Percentiles rank a stretch among this genome's conserved stretches.
phyloP scores from a whole-genome alignment of 805 yeast species.

The Metschnikowia borealis region DNA sequence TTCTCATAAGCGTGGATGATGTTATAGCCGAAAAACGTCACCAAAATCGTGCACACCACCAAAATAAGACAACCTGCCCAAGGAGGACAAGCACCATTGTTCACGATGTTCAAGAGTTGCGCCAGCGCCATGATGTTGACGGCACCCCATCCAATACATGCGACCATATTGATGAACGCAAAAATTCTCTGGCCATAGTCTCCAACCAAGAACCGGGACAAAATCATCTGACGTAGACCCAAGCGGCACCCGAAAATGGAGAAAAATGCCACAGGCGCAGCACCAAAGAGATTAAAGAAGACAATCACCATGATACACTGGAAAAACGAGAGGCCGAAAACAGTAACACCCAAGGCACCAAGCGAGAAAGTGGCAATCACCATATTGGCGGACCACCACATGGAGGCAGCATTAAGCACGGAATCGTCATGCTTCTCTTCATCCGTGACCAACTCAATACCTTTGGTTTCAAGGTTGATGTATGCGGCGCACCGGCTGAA shows the following conservation, averaged over 20 bases:
- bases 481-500: conserved; percentile 31
- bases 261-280: conserved; percentile 74
- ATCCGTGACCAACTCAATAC: conserved; percentile 78
- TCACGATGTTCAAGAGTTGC: conserved; percentile 73
- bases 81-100: conserved; percentile 65
- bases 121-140: conserved; percentile 89
- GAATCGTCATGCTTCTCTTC: conserved; percentile 71
- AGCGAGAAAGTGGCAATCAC: conserved; percentile 79
- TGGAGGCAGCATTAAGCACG: conserved; percentile 66
- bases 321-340: conserved; percentile 70
- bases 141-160: conserved; percentile 95
- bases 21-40: conserved; percentile 81
- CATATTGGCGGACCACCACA: conserved; percentile 91
- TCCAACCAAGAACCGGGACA: conserved; percentile 77
- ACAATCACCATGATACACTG: conserved; percentile 62
- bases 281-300: conserved; percentile 72
- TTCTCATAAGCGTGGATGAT: conserved; percentile 79
- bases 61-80: conserved; percentile 88
- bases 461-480: conserved; percentile 51
- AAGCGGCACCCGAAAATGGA: conserved; percentile 79
- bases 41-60: conserved; percentile 60
- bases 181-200: conserved; percentile 70
- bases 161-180: conserved; percentile 70
- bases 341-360: conserved; percentile 60
- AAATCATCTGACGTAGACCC: conserved; percentile 84